These are phyloP conservation scores for Cryptosporidium baileyi DNA, from an alignment of 169 alveolate species.

Conservation along the genomic window DNA sequence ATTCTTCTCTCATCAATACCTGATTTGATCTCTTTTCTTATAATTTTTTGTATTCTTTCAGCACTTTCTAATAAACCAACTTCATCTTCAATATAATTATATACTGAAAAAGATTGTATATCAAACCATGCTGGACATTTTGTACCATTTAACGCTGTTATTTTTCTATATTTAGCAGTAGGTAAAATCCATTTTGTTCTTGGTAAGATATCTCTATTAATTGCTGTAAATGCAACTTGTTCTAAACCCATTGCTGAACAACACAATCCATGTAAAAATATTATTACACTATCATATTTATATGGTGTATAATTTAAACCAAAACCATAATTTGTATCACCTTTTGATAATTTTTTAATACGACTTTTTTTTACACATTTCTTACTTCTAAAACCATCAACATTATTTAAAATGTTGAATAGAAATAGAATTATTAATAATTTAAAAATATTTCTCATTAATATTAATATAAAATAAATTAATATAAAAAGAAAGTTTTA, in stretches of 20 bases:
- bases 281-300: neutral
- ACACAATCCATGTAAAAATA: conserved; percentile 56
- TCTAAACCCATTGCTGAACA: conserved; percentile 57
- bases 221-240: neutral
- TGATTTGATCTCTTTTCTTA: neutral
- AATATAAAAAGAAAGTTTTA: no score
- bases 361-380: neutral
- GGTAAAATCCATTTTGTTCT: conserved; percentile 59
- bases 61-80: conserved; percentile 54
- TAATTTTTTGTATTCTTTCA: conserved; percentile 17
- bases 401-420: no score
- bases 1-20: conserved; percentile 23
- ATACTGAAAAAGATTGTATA: neutral
- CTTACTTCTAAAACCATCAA: conserved; percentile 30
- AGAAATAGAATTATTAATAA: no score
- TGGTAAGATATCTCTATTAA: neutral
- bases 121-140: conserved; percentile 64
- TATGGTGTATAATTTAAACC: conserved; percentile 25
- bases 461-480: no score
- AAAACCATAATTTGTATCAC: conserved; percentile 25
- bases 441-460: no score
- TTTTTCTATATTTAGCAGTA: conserved; percentile 4
- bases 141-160: conserved; percentile 20
- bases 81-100: conserved; percentile 18
- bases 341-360: neutral